Conservation (phyloP, 192 early-diverging fungal species). For the Entomortierella parvispora region DNA sequence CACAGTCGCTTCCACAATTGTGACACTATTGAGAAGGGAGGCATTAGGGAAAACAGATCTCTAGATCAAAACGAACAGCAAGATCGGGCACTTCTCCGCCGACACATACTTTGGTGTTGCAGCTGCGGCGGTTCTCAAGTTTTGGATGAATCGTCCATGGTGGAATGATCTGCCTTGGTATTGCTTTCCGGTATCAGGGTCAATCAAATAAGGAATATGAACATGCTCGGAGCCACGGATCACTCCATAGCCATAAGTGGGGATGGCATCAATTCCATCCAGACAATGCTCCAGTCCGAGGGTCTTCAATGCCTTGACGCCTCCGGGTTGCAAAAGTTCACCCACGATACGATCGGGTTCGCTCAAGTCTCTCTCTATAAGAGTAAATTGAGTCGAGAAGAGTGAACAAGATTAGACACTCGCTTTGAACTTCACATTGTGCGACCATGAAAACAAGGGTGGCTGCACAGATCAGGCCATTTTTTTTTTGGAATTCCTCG, state of each 20-base stretch:
- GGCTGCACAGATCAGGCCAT: constrained; percentile 30
- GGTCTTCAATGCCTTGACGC: constrained; percentile 80
- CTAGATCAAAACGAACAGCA: neutral
- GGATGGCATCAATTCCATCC: constrained; percentile 87
- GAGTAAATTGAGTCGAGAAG: neutral
- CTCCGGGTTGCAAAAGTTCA: constrained; percentile 96
- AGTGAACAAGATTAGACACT: too few species aligned
- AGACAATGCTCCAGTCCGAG: constrained; percentile 85
- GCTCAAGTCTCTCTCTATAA: constrained; percentile 84
- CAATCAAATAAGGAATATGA: constrained; percentile 76
- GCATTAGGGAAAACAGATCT: neutral
- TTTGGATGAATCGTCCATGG: constrained; percentile 93
- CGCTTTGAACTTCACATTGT: too few species aligned
- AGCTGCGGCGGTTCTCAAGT: constrained; percentile 75
- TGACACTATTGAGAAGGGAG: constrained; percentile 68
- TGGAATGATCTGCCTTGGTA: constrained; percentile 87
- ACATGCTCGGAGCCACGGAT: constrained; percentile 70
- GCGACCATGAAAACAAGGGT: neutral
- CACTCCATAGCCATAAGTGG: constrained; percentile 89
- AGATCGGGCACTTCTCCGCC: constrained; percentile 7
- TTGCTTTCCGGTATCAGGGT: constrained; percentile 57
- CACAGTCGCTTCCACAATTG: constrained; percentile 81
- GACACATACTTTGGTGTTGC: constrained; percentile 68
- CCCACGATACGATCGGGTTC: constrained; percentile 99
- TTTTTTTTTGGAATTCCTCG: neutral